Evolutionary conservation across 495 filamentous ascomycete species (phyloP).

Genomic region (Annulohypoxylon stygium): DNA sequence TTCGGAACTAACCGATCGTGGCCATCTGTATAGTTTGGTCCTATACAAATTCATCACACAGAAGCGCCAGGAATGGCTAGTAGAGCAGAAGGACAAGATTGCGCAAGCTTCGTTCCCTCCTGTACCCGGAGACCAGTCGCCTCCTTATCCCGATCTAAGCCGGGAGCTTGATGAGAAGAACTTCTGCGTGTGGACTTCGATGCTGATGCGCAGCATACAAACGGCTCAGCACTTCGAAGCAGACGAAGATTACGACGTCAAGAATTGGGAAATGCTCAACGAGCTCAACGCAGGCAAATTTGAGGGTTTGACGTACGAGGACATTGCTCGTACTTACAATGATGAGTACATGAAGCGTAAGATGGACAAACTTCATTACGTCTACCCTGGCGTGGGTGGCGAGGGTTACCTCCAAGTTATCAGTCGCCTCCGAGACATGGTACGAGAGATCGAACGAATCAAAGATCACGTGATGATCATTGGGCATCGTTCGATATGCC

Average conservation of each 20-base stretch:
- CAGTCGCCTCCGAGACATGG: slow-evolving; percentile 93
- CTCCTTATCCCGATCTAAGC: slow-evolving; percentile 88
- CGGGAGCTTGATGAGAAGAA: slow-evolving; percentile 78
- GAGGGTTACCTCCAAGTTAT: slow-evolving; percentile 98
- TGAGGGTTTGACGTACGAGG: slow-evolving; percentile 94
- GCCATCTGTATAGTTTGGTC: slow-evolving; percentile 76
- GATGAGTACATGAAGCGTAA: slow-evolving; percentile 82
- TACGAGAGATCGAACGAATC: slow-evolving; percentile 96
- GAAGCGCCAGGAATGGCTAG: slow-evolving; percentile 80
- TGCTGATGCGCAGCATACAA: slow-evolving; percentile 88
- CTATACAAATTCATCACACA: slow-evolving; percentile 81
- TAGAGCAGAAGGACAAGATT: slow-evolving; percentile 79
- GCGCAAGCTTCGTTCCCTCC: slow-evolving; percentile 82
- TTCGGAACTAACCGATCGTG: slow-evolving; percentile 81
- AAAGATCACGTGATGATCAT: slow-evolving; percentile 94
- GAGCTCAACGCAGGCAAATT: slow-evolving; percentile 93
- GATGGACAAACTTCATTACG: slow-evolving; percentile 88
- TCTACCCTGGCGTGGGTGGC: slow-evolving; percentile 93
- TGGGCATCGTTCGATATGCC: slow-evolving; percentile 88
- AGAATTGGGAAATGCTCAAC: slow-evolving; percentile 98
- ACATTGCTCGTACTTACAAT: slow-evolving; percentile 79
- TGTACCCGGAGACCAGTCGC: slow-evolving; percentile 87
- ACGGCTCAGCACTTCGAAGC: slow-evolving; percentile 86
- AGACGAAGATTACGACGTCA: slow-evolving; percentile 97
- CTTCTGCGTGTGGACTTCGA: slow-evolving; percentile 98